Evolutionary conservation across 192 early-diverging fungal species (phyloP), one percentile per base, ranked within the genome.

Genomic region (Gamsiella multidivaricata): DNA sequence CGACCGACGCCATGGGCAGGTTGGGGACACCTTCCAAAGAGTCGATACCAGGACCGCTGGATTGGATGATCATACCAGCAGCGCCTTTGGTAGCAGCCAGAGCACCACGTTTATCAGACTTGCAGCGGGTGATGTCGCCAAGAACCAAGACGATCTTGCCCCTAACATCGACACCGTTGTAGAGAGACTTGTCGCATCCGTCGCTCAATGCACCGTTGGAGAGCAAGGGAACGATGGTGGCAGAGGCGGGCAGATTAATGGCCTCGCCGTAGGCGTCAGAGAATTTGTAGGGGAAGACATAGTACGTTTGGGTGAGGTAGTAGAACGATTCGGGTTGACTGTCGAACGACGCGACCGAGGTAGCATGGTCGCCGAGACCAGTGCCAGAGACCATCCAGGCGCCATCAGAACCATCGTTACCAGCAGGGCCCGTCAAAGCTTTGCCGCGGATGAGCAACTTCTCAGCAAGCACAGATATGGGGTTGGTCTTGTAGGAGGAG

Each of bases 341-440:
- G 50, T 54, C 60, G 31, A 69, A 60, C 20, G 53, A 58, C n/a
- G 52, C 50, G 14, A 56, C 53, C 18, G 83, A 82, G 10, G 90
- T 72, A 10, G 85, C 85, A 28, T 84, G 67, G 25, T 58, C 62
- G 14, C 87, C 89, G 14, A 87, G 76, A 46, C 86, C 86, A 0
- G 90, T 88, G n/a, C 86, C 84, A 11, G 81, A 81, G 22, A 85
- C 81, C 28, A 83, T 86, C 65, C 84, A 88, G 32, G 86, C 70
- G 28, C 88, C 90, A 32, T 86, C 82, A 20, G 69, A 33, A 54
- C 94, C 94, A 32, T 88, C 86, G 82, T 97, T 97, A 22, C 95
- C 95, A 31, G 83, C 82, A 18, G 93, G 83, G n/a, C 86, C 83
- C 49, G 86, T 82, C 17, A 95, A 82, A 29, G 91, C 67, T 31